Percentiles rank a stretch among this genome's conserved stretches.
These are phyloP conservation scores for Chrysosporium keratinophilum DNA, from an alignment of 2,329 filamentous ascomycete genomes.

Conservation along the genomic window DNA sequence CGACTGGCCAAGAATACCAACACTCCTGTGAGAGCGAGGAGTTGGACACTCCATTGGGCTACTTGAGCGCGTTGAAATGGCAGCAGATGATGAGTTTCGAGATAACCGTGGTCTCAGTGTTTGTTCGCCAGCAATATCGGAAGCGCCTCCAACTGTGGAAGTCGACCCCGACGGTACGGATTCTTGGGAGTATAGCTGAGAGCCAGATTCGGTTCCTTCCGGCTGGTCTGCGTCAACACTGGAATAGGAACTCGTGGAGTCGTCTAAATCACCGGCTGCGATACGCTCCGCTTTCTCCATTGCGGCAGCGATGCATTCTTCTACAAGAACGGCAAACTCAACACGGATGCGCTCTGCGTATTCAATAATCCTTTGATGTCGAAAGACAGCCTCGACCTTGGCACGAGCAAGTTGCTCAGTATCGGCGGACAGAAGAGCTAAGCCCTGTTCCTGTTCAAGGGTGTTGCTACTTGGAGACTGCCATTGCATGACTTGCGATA, in stretches of 20 bases:
- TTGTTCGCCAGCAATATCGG: conserved; percentile 21
- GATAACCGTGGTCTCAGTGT: conserved; percentile 45
- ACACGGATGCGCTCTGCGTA: conserved; percentile 92
- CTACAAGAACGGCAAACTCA: conserved; percentile 83
- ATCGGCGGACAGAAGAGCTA: conserved; percentile 78
- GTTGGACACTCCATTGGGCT: conserved; percentile 88
- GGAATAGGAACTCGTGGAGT: conserved; percentile 45
- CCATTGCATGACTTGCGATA: conserved; percentile 92
- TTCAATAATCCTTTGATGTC: conserved; percentile 85
- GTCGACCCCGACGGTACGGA: conserved; percentile 14
- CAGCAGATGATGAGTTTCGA: conserved; percentile 49
- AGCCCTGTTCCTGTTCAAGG: conserved; percentile 82
- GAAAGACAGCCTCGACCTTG: conserved; percentile 87
- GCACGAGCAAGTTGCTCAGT: conserved; percentile 73
- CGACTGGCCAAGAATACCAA: conserved; percentile 47
- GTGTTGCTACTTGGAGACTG: conserved; percentile 87
- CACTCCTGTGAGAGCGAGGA: conserved; percentile 66
- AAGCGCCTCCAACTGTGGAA: background rate
- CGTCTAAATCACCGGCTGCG: conserved; percentile 71
- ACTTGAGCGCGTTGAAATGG: conserved; percentile 71
- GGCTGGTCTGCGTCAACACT: background rate
- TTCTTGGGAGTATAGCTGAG: conserved; percentile 44
- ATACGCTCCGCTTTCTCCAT: conserved; percentile 82
- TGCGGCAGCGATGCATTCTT: conserved; percentile 90
- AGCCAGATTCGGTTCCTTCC: conserved; percentile 11